Evolutionary conservation across 164 flowering plant species (phyloP), one percentile per base, ranked within the genome.

Genomic region (Vitis amurensis): DNA sequence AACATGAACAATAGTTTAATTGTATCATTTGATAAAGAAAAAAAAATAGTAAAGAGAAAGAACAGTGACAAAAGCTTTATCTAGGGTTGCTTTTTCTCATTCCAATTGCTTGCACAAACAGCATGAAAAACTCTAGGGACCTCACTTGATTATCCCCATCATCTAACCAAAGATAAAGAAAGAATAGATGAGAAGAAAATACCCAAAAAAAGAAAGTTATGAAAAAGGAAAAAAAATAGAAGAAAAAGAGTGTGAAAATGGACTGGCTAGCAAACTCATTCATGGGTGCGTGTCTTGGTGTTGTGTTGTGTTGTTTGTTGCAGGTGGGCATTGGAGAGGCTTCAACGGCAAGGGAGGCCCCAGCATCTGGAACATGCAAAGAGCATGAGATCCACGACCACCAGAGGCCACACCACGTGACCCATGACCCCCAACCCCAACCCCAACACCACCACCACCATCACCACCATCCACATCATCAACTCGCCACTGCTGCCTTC

Each of bases 291-390:
- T 23, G 27, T 23, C 27, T 23, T 23, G 27, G 27, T 13, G 50
- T 31, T 63, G 17, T 31, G 29, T 14, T 44, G n/a, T 23, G 11
- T 11, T 19, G 50, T 17, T 61, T 62, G 50, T 29, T 68, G 57
- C 80, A 89, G 94, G 89, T 80, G 72, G 84, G 86, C 57, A 72
- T 77, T 19, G 86, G 80, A 72, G 91, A 87, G 70, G 86, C 83
- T 76, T 82, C 86, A 47, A 74, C 83, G 14, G 79, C 65, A 75
- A 75, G 83, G 73, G 88, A 84, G 64, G 76, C 68, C 31, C 64
- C 78, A 44, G 71, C 76, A 59, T 47, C 75, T 50, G 80, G 80
- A 69, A 67, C 80, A 64, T 68, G 81, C 76, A 79, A 78, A 30
- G 88, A 84, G 63, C 81, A 79, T 19, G 76, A 74, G n/a, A 77